Evolutionary conservation across 2,329 filamentous ascomycete species (phyloP), one percentile per base, ranked within the genome.

Genomic region (Fusarium xylarioides): DNA sequence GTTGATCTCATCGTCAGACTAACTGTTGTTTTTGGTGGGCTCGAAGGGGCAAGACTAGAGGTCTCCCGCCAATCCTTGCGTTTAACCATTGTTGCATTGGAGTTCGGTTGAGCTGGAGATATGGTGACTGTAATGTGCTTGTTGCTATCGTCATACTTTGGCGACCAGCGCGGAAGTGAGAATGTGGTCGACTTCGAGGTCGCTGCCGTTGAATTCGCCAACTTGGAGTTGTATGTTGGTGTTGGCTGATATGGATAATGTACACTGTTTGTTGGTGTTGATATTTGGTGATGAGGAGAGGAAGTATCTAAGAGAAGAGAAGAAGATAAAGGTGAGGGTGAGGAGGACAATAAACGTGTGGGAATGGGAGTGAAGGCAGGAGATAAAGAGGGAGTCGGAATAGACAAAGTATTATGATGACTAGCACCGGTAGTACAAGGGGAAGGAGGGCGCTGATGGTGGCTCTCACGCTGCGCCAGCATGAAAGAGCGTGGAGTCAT

Each of bases 71-170:
- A 74, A 34, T 78, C 75, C 70, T 80, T 82, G 55, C 79, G 81
- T 74, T 82, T 82, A 54, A 73, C 78, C 81, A 82, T 82, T 50
- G 71, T 76, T 70, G 69, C 79, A 79, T 81, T 68, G 66, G 74
- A 68, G 63, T 68, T 63, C 57, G 74, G 67, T 44, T 56, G 73
- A 63, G 68, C 60, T 65, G 76, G 60, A 71, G 74, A 72, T 47
- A 76, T 71, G 35, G 65, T 76, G 74, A 75, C 70, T 61, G 68
- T 75, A 67, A 74, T 68, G 70, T 71, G 63, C 53, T 70, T 74
- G 66, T 74, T 75, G 67, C 71, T 72, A 71, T 75, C 74, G 76
- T 78, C 79, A 80, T 80, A 77, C 74, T 80, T 79, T 60, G 77
- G 69, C 68, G 74, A 75, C 75, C 74, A 75, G 68, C 71, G 76